Conservation (phyloP, 345 rosid species). For the Euphorbia pulcherrima region DNA sequence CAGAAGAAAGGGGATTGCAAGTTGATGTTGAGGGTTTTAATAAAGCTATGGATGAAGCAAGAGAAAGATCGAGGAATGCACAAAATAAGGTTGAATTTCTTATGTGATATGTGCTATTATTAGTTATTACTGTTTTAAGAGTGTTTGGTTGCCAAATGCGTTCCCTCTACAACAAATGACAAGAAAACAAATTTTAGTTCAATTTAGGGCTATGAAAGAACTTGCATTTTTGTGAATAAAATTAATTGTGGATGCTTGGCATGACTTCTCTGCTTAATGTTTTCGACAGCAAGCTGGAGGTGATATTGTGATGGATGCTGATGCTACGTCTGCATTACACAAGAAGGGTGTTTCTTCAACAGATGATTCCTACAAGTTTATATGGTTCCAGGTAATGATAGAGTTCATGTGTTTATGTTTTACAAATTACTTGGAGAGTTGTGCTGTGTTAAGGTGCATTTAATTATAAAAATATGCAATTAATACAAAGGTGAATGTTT, state of each 20-base stretch:
- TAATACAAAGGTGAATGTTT: not conserved
- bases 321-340: constrained; percentile 80
- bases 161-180: not conserved
- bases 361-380: constrained; percentile 72
- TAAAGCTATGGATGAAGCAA: constrained; percentile 80
- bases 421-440: not conserved
- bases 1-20: constrained; percentile 76
- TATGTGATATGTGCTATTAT: not conserved
- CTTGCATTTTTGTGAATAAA: not conserved
- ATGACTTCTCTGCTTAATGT: constrained; percentile 16
- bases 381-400: constrained; percentile 60
- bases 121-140: not conserved
- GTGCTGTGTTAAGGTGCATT: not conserved
- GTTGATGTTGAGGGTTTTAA: constrained; percentile 87
- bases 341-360: constrained; percentile 62
- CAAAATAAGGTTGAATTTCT: constrained; percentile 58
- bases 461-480: too few species aligned
- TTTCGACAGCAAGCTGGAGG: constrained; percentile 80
- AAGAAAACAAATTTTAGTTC: not conserved
- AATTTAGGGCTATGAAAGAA: not conserved
- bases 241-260: not conserved
- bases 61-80: constrained; percentile 89
- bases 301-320: constrained; percentile 82
- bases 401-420: not conserved
- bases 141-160: not conserved